Evolutionary conservation across 768 basidiomycete species (phyloP), one percentile per base, ranked within the genome.

Genomic region (Termitomyces titanicus): DNA sequence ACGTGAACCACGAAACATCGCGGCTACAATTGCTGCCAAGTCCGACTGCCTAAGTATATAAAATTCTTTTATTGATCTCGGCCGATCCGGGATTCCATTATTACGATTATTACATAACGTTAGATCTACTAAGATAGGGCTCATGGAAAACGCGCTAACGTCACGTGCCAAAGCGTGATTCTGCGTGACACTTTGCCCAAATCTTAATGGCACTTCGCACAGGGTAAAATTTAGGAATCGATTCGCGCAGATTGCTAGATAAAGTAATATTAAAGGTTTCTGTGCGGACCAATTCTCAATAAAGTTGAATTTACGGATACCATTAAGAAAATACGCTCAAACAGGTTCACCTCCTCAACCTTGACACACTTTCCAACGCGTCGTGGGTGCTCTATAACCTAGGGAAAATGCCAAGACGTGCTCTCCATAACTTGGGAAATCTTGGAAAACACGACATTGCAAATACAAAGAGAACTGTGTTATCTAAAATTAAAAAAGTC

Each of bases 1-100:
- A 47, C 66, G 47, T 47, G 59, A 33, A 56, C 61, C 56, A 60
- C 63, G 69, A 61, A 65, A 52, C 71, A 74, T 74, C 50, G 35
- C 53, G 37, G 22, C 38, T 35, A 51, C 34, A 25, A 3, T 24
- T 25, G 33, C 34, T 31, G 15, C 7, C 27, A 47, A 40, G 35
- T n/a, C 49, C 31, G 27, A 51, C 33, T 39, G 24, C 18, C n/a
- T n/a, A 39, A 40, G 33, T 55, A 22, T 25, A 29, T n/a, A 44
- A 61, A 58, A 58, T 49, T 55, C 43, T 53, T 61, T 53, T 40
- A 52, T 34, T 51, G 18, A n/a, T 46, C 24, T 56, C 48, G 51
- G 51, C 55, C 54, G 55, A 60, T 56, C 51, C n/a, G n/a, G n/a
- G n/a, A n/a, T n/a, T n/a, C n/a, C n/a, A n/a, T n/a, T n/a, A n/a